Evolutionary conservation across 176 grass and related monocot genomes (phyloP).

Genomic region (Oryza glumipatula): DNA sequence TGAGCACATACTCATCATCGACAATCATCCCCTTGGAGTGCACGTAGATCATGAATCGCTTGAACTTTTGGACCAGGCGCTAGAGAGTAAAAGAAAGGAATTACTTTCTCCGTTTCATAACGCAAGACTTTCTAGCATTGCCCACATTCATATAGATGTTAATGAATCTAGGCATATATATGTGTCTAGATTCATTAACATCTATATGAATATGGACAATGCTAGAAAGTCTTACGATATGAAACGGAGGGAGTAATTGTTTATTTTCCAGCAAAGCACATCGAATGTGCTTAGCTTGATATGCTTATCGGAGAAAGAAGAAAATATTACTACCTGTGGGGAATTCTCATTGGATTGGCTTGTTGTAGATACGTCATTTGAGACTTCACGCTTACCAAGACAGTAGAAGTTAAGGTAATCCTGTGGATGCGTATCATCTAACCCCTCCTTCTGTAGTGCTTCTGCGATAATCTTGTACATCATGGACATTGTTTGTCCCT

Average conservation of each 20-base stretch:
- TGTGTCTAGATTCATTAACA: too few species aligned
- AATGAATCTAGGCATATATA: too few species aligned
- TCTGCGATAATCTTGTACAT: constrained; percentile 73
- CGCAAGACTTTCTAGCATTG: too few species aligned
- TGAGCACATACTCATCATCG: constrained; percentile 66
- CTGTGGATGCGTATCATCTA: constrained; percentile 54
- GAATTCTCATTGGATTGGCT: constrained; percentile 53
- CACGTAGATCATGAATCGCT: constrained; percentile 85
- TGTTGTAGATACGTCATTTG: background rate
- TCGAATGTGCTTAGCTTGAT: background rate
- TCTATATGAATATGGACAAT: too few species aligned
- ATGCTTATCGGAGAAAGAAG: background rate
- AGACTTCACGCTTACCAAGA: constrained; percentile 63
- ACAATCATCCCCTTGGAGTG: constrained; percentile 80
- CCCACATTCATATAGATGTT: too few species aligned
- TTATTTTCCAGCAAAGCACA: background rate
- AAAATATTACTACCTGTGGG: constrained; percentile 34
- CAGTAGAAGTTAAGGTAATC: constrained; percentile 83
- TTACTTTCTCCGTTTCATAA: too few species aligned
- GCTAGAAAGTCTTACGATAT: too few species aligned
- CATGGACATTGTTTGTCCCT: constrained; percentile 81
- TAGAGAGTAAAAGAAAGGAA: constrained; percentile 26
- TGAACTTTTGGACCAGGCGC: constrained; percentile 56
- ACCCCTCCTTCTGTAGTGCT: constrained; percentile 55
- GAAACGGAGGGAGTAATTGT: too few species aligned